A percentile compares a stretch with the other conserved stretches of the same genome.
These are phyloP conservation scores for Termitomyces sp. DNA, from an alignment of 768 basidiomycete genomes.

Conservation along the genomic window DNA sequence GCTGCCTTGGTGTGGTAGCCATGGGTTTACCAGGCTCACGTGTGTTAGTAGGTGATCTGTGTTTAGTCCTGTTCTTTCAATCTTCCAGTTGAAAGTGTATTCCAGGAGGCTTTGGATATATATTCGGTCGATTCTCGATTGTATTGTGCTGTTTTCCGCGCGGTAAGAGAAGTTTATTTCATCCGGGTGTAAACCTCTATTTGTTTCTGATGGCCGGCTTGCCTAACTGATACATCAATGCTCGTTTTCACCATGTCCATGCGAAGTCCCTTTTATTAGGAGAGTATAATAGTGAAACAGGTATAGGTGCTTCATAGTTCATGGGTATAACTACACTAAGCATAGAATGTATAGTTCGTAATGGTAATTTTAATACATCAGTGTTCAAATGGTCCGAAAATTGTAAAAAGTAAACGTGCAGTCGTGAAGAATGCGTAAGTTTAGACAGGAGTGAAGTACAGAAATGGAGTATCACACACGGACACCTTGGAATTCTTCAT, in stretches of 20 bases:
- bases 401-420: neutral
- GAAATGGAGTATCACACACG: conserved; percentile 1
- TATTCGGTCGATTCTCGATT: too few species aligned
- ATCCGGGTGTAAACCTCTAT: neutral
- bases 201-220: conserved; percentile 15
- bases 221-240: neutral
- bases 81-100: too few species aligned
- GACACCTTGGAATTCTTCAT: conserved; percentile 2
- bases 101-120: too few species aligned
- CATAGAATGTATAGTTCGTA: neutral
- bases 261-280: neutral
- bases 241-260: neutral
- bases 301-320: neutral
- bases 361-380: conserved; percentile 5
- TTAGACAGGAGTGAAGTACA: neutral
- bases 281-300: neutral
- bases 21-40: too few species aligned
- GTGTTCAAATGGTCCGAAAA: neutral
- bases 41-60: too few species aligned
- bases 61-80: too few species aligned
- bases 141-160: too few species aligned
- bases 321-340: neutral
- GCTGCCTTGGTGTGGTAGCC: too few species aligned
- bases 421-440: conserved; percentile 1
- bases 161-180: too few species aligned